Evolutionary conservation across 2,329 filamentous ascomycete species (phyloP), one percentile per base, ranked within the genome.

Genomic region (Raffaelea arxii): DNA sequence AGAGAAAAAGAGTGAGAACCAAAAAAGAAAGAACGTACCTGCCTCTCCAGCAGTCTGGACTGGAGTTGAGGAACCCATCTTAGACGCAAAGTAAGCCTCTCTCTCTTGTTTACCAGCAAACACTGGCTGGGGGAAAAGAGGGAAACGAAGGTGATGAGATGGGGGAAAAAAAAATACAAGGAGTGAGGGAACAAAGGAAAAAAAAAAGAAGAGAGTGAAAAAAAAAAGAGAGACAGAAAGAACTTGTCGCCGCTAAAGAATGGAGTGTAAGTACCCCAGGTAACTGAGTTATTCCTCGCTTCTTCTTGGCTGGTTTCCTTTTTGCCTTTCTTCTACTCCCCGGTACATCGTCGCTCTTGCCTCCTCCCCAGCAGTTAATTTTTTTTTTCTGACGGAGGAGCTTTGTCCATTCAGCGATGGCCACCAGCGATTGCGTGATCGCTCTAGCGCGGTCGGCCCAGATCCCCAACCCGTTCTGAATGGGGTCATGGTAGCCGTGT

Each of bases 341-440:
- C 35, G 35, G 6, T 6, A 6, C 19, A 16, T 37, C 19, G 6
- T 18, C 35, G 6, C 6, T 16, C 19, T 21, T 11, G n/a, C 9
- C 6, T 18, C 19, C 19, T 19, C 11, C 4, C 10, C n/a, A 39
- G 19, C 16, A 39, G 35, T 46, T 36, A 19, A 11, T n/a, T n/a
- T 19, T 6, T 35, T 23, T 9, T n/a, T 25, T 40, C 43, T 39
- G n/a, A 4, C 37, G 27, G 37, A 35, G 23, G n/a, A 38, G 43
- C 42, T 19, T 44, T 45, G 49, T 41, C 48, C 44, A 50, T 42
- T 49, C 41, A 51, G 41, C 40, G 42, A 46, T 19, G 22, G 19
- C 24, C 36, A 16, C 14, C 4, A 37, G n/a, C 57, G 59, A 62
- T 62, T 58, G 59, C 59, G 59, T 61, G 59, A 61, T 62, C 56